Evolutionary conservation across 176 grass and related monocot genomes (phyloP).

Genomic region (Oryza rufipogon): DNA sequence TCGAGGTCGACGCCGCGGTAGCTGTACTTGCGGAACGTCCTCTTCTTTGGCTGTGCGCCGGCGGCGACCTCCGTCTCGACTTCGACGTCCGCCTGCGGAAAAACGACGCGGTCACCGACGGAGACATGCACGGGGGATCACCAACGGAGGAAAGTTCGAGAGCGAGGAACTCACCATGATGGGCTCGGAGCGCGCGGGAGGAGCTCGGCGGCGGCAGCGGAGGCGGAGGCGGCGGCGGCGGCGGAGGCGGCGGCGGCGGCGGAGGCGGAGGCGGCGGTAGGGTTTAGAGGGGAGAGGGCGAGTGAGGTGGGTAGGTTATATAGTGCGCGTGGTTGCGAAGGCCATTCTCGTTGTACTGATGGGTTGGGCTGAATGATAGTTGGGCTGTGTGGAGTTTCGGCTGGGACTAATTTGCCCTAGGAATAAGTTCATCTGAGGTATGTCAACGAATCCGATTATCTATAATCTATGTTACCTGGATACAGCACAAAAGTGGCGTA

Average conservation of each 20-base stretch:
- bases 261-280: conserved; percentile 10
- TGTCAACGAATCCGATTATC: no score
- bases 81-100: conserved; percentile 62
- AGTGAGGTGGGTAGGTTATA: conserved; percentile 9
- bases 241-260: neutral
- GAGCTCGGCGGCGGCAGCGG: neutral
- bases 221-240: neutral
- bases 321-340: conserved; percentile 8
- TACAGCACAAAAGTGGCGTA: no score
- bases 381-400: neutral
- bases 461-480: no score
- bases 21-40: conserved; percentile 95
- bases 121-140: no score
- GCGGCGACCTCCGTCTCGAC: conserved; percentile 72
- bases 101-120: neutral
- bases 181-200: neutral
- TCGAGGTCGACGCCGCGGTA: conserved; percentile 94
- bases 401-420: no score
- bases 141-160: neutral
- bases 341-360: neutral
- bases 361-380: neutral
- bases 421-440: no score
- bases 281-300: conserved; percentile 14
- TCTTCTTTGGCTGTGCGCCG: conserved; percentile 83
- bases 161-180: conserved; percentile 31